Conservation (phyloP, 106 monocot genomes). For the Dioscorea zingiberensis region DNA sequence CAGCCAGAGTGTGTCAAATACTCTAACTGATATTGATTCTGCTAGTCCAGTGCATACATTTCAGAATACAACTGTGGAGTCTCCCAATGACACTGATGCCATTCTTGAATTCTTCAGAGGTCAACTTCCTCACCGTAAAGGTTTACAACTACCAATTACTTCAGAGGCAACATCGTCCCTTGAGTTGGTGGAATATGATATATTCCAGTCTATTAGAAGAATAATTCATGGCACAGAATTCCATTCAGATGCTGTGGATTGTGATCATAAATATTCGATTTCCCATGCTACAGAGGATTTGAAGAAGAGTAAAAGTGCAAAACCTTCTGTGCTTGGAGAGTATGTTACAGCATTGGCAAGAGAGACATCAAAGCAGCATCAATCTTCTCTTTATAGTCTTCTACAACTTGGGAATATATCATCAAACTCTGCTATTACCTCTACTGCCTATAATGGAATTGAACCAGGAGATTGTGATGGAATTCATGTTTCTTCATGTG, state of each 20-base stretch:
- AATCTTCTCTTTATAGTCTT: conserved; percentile 10
- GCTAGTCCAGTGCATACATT: conserved; percentile 13
- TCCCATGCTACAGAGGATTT: conserved; percentile 9
- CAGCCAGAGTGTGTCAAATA: conserved; percentile 16
- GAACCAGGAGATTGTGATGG: conserved; percentile 77
- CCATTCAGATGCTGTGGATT: conserved; percentile 12
- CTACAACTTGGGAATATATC: background rate
- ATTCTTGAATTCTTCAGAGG: conserved; percentile 24
- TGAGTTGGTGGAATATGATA: conserved; percentile 55
- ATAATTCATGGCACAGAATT: conserved; percentile 17
- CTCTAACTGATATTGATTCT: conserved; percentile 17
- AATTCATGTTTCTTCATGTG: conserved; percentile 91
- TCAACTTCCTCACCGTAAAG: conserved; percentile 19
- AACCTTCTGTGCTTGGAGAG: conserved; percentile 21
- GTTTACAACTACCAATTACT: conserved; percentile 16
- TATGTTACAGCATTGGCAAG: conserved; percentile 22
- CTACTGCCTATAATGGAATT: conserved; percentile 23
- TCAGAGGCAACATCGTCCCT: conserved; percentile 9
- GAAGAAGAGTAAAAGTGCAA: conserved; percentile 12
- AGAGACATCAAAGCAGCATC: conserved; percentile 14
- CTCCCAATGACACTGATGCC: conserved; percentile 22
- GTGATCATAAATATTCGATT: conserved; percentile 1
- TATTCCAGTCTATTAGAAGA: conserved; percentile 36
- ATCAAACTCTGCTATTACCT: conserved; percentile 14
- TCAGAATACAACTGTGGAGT: conserved; percentile 21